Evolutionary conservation across 1,284 basidiomycete genomes (phyloP), one percentile per base, ranked within the genome.

Genomic region (Cerrena zonata): DNA sequence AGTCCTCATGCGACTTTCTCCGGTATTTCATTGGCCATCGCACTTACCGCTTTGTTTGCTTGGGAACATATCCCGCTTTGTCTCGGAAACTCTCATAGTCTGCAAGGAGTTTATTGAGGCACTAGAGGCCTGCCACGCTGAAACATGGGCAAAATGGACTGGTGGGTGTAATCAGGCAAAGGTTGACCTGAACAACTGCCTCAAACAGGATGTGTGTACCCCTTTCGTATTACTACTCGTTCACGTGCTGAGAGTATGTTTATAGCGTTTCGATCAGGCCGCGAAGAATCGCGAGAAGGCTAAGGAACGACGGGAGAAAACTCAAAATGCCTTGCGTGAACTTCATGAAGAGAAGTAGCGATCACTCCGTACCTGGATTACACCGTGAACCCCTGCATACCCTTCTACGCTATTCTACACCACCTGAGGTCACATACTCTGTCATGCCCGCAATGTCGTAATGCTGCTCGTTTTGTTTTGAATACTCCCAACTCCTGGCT

Each of bases 81-180:
- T 54, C 50, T 51, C 51, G 39, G 13, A 42, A 44, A 23, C 55
- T 48, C 52, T 49, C 53, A 47, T 56, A 89, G 86, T 72, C 41
- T 89, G 86, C 71, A 77, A 72, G 60, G 84, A 87, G 18, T 82
- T 89, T 58, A 86, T 89, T 47, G 69, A 86, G 57, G 86, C 86
- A 3, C 77, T 89, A 21, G 77, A 88, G 49, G 69, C 74, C 40
- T 89, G 86, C 61, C 86, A 89, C 61, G 64, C 70, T 23, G 76
- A 71, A 60, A 70, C 63, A 45, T 86, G 82, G 82, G 72, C 74
- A 37, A 78, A 78, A 56, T 75, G 84, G 56, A 78, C 80, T 2
- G 86, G 86, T 18, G 77, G 73, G 23, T 93, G 91, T 66, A 93
- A 93, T 63, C 69, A 67, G 48, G 74, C 79, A 47, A 91, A 91